phyloP scores from a whole-genome alignment of 2,329 filamentous ascomycete species.

The Trichoderma sp. region DNA sequence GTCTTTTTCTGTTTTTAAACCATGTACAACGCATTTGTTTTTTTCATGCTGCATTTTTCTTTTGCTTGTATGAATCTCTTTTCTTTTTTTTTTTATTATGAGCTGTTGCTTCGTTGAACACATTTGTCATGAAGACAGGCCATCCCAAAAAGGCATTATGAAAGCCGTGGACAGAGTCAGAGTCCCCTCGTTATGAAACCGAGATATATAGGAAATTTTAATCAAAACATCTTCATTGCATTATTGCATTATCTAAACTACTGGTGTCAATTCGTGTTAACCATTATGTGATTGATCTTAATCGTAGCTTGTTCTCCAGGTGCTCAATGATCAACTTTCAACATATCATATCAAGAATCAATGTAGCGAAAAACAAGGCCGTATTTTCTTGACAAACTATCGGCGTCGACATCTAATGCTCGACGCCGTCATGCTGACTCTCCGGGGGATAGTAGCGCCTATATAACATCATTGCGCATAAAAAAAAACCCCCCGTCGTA shows the following conservation, averaged over 20 bases:
- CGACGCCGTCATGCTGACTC: constrained; percentile 4
- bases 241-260: not conserved
- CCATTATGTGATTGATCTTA: not conserved
- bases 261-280: not conserved
- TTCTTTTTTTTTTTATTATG: constrained; percentile 1
- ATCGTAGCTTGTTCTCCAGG: not conserved
- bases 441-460: not conserved
- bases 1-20: not conserved
- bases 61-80: not conserved
- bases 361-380: not conserved
- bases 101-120: constrained; percentile 1
- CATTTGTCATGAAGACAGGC: not conserved
- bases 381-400: constrained; percentile 8
- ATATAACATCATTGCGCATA: constrained; percentile 6
- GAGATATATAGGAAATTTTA: constrained; percentile 18
- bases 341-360: not conserved
- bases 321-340: not conserved
- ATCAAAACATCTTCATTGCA: not conserved
- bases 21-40: not conserved
- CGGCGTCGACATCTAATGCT: not conserved
- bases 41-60: not conserved
- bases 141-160: not conserved
- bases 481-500: constrained; percentile 2
- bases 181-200: constrained; percentile 16
- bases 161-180: not conserved